Evolutionary conservation across 345 rosid species (phyloP), one percentile per base, ranked within the genome.

Genomic region (Angophora floribunda): DNA sequence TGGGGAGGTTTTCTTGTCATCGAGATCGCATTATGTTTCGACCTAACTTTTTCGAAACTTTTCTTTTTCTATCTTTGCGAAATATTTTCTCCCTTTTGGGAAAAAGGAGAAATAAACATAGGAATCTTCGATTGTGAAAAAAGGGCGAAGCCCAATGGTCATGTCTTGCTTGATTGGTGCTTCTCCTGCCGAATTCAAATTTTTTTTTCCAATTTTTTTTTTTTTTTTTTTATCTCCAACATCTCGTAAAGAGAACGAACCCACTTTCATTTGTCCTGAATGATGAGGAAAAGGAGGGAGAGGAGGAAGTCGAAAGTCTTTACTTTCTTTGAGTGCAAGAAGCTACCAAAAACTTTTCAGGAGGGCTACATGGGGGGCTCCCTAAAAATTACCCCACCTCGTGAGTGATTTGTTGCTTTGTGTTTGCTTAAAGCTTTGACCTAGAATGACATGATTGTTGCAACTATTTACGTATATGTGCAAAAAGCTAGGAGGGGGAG

Each of bases 391-490:
- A 90, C 86, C 89, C 55, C 91, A 90, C 90, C 91, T 91, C 90
- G 91, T 86, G 93, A 91, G 90, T 90, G 91, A 88, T 89, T 93
- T 87, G 87, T 92, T 93, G 89, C 86, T 90, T 63, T 89, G 91
- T 92, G 94, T 89, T 93, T 94, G 96, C 96, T 94, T 95, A 89
- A 93, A 93, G 94, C 91, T 93, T 95, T 75, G 96, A 95, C 94
- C 94, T 91, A 89, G 85, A 88, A 88, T 89, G 92, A 86, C 92
- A 91, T 91, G 91, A 92, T 93, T 32, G 53, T 51, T 87, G 52
- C 70, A 6, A 30, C 51, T 79, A 53, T 85, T 80, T 87, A 52
- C 51, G 55, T 88, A 67, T 87, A 85, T 88, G 90, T 51, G 91
- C 86, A 55, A 86, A 92, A 92, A 90, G 92, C 75, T 50, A 88